phyloP scores from a whole-genome alignment of 1,139 yeast species.

The Magnusiomyces fungicola region DNA sequence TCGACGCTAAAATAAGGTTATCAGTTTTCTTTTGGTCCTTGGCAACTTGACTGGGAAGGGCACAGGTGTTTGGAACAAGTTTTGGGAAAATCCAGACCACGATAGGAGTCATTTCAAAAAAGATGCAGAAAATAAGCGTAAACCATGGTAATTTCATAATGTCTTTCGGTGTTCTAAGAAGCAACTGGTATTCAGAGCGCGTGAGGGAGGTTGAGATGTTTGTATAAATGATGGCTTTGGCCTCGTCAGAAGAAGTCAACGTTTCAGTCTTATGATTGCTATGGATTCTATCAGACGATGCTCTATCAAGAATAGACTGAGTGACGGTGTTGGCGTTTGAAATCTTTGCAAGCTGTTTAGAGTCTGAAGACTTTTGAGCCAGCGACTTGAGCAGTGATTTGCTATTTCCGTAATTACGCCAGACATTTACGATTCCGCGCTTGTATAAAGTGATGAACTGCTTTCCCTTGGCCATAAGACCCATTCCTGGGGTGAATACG shows the following conservation, averaged over 20 bases:
- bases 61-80: constrained; percentile 63
- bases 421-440: constrained; percentile 31
- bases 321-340: constrained; percentile 22
- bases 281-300: constrained; percentile 17
- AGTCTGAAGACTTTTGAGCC: constrained; percentile 13
- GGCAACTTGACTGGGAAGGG: constrained; percentile 43
- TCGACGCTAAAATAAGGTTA: constrained; percentile 10
- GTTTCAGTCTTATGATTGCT: neutral
- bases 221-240: neutral
- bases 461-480: constrained; percentile 26
- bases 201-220: constrained; percentile 30
- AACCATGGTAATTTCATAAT: constrained; percentile 55
- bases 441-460: constrained; percentile 29
- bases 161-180: constrained; percentile 54
- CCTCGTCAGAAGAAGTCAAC: neutral
- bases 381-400: constrained; percentile 18
- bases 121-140: constrained; percentile 48
- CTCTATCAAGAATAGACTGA: constrained; percentile 25
- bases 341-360: constrained; percentile 6
- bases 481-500: constrained; percentile 5
- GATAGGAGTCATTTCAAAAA: constrained; percentile 59
- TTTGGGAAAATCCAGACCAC: constrained; percentile 53
- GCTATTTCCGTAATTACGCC: constrained; percentile 25
- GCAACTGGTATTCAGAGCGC: constrained; percentile 47
- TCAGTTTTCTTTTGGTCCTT: constrained; percentile 15